Base-by-base conservation (phyloP, 352 stramenopile genomes). In the Phytophthora ramorum region DNA sequence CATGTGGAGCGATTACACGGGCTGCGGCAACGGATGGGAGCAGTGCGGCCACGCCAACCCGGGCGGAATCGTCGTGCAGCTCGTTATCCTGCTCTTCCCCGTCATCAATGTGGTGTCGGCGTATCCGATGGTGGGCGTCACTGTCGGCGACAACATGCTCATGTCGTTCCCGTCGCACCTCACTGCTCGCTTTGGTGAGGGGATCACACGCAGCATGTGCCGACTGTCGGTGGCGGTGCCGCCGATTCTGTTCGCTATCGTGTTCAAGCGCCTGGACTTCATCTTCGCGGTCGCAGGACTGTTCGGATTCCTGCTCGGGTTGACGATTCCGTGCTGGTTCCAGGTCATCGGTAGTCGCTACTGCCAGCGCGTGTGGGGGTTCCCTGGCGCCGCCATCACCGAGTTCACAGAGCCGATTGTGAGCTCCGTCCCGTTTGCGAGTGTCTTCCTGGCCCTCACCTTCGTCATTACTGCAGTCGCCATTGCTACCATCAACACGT, bases 251-350 rank as follows among this genome's bases (percentile, higher is more conserved):
- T 78, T 95, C 45, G 87, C 87, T 17, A 52, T 92, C 24, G 69
- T 89, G 53, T 95, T 95, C 73, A 95, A 95, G 74, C 90, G 91
- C 47, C 77, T 95, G n/a, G 87, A 95, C 62, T 89, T 88, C 34
- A 95, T 95, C 58, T 93, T 95, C 58, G 69, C 85, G 1, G 66
- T 93, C 49, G 85, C 87, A 8, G 87, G 87, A 8, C 72, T 93
- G 6, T 92, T 95, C 40, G 87, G 87, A 13, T 95, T 95, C 57
- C 48, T 91, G 37, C 70, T 95, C 16, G 85, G 85, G 1, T 70
- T 92, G 7, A 88, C 83, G 35, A 95, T 95, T 49, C 87, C 87
- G 52, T 89, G 78, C 61, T 95, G 85, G 85, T 92, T 95, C 69
- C 87, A 95, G 70, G 79, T 95, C 34, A 80, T 93, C 24, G 79